Evolutionary conservation across 2,329 filamentous ascomycete genomes (phyloP).

Genomic region (Rhynchosporium secalis): DNA sequence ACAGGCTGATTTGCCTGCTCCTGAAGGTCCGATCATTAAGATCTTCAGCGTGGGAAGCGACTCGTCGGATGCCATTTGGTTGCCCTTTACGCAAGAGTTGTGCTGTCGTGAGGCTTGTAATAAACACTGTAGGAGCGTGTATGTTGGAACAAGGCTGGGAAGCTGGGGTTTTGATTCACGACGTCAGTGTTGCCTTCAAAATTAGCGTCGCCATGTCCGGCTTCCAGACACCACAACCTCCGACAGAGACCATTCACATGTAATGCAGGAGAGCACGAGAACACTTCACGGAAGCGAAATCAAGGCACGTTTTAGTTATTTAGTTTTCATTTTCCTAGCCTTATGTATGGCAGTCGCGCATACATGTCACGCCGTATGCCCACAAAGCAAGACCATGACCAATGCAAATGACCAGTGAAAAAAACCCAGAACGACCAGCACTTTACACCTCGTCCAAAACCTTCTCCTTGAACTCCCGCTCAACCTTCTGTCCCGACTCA

Average conservation of each 20-base stretch:
- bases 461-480: constrained; percentile 99
- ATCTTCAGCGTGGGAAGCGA: constrained; percentile 53
- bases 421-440: constrained; percentile 34
- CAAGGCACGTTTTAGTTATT: constrained; percentile 33
- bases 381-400: constrained; percentile 39
- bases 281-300: constrained; percentile 14
- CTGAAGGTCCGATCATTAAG: constrained; percentile 56
- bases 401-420: constrained; percentile 40
- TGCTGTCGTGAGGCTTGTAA: constrained; percentile 7
- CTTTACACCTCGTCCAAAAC: constrained; percentile 91
- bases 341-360: constrained; percentile 39
- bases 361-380: constrained; percentile 41
- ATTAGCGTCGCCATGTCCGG: background rate
- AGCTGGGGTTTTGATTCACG: constrained; percentile 23
- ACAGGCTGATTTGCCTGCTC: constrained; percentile 57
- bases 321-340: constrained; percentile 39
- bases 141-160: constrained; percentile 1
- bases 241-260: constrained; percentile 13
- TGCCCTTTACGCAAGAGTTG: constrained; percentile 14
- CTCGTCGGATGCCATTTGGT: constrained; percentile 48
- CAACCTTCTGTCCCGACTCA: constrained; percentile 97
- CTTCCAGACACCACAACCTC: background rate
- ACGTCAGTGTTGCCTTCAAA: constrained; percentile 24
- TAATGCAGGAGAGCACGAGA: background rate
- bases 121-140: background rate